Percentiles rank a stretch among this genome's conserved stretches.
Conservation (phyloP, 257 asterid species). For the Solanum chiquidenum region DNA sequence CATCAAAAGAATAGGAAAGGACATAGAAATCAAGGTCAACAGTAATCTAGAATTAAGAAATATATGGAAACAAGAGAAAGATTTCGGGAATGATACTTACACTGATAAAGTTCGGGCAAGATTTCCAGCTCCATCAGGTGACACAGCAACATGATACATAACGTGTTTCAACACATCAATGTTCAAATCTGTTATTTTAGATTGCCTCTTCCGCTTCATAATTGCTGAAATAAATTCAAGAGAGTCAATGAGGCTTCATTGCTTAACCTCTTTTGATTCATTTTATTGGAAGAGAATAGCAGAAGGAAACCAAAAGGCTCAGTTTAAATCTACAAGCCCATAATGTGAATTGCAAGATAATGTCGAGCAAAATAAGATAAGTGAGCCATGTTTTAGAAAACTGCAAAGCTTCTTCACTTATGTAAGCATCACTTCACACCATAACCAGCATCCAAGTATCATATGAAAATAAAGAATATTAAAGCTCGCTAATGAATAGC, state of each 20-base stretch:
- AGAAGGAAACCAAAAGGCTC: neutral
- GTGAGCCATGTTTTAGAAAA: neutral
- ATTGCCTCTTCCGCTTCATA: neutral
- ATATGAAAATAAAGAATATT: neutral
- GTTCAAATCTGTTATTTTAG: slow-evolving; percentile 12
- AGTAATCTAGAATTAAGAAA: neutral
- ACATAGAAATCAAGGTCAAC: neutral
- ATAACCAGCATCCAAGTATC: neutral
- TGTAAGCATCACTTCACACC: neutral
- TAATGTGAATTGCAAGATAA: neutral
- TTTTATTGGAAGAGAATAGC: neutral
- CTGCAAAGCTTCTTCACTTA: neutral
- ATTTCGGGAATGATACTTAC: slow-evolving; percentile 2
- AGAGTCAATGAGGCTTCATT: neutral
- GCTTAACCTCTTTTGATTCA: neutral
- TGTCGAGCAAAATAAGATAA: neutral
- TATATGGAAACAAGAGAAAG: neutral
- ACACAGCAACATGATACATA: neutral
- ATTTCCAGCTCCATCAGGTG: slow-evolving; percentile 19
- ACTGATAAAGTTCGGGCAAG: slow-evolving; percentile 2
- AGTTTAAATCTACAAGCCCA: neutral
- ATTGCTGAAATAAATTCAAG: neutral
- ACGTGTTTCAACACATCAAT: slow-evolving; percentile 10
- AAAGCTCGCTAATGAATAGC: neutral
- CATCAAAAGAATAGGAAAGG: neutral